Conservation (phyloP, 2,329 filamentous ascomycete genomes). For the Paramyrothecium sp. region DNA sequence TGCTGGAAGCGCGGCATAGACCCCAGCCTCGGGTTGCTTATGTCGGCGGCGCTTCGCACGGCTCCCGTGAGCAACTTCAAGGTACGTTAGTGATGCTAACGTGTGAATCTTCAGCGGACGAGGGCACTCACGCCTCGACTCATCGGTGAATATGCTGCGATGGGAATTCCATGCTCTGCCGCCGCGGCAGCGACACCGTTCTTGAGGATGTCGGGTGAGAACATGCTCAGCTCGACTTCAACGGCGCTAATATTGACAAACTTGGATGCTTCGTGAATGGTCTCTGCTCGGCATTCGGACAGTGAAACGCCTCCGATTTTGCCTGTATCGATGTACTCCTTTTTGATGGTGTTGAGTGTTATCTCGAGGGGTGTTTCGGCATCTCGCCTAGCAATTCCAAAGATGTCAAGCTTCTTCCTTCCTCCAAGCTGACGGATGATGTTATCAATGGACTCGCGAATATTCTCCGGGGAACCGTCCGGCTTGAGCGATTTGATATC, state of each 20-base stretch:
- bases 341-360: conserved; percentile 39
- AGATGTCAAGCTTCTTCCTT: conserved; percentile 60
- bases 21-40: conserved; percentile 16
- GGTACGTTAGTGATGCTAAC: conserved; percentile 8
- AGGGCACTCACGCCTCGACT: conserved; percentile 47
- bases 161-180: conserved; percentile 62
- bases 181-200: conserved; percentile 56
- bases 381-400: conserved; percentile 58
- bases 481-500: conserved; percentile 32
- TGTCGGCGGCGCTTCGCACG: conserved; percentile 20
- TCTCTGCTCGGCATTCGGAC: conserved; percentile 49
- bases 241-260: conserved; percentile 43
- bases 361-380: conserved; percentile 40
- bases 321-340: conserved; percentile 50
- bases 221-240: conserved; percentile 55
- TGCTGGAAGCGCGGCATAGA: conserved; percentile 59
- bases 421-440: conserved; percentile 49
- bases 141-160: conserved; percentile 72
- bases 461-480: conserved; percentile 51
- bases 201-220: conserved; percentile 42
- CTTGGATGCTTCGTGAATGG: conserved; percentile 46
- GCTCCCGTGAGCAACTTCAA: conserved; percentile 25
- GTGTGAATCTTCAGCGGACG: not conserved
- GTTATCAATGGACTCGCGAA: conserved; percentile 58
- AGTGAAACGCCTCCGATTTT: conserved; percentile 50